Conservation (phyloP, 164 flowering plant species). For the Stephania cephalantha region DNA sequence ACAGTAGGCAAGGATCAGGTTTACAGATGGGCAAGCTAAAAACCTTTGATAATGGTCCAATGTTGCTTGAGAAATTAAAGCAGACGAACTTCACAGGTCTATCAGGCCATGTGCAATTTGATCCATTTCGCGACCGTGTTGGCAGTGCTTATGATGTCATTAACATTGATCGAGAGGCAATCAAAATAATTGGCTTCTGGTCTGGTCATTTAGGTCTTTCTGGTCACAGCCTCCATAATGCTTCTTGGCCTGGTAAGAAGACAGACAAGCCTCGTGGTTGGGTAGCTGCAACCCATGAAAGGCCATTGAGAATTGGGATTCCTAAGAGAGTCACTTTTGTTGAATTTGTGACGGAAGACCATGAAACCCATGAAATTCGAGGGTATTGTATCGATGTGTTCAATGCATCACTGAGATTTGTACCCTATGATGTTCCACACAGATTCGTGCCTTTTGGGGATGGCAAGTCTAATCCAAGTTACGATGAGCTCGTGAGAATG, state of each 20-base stretch:
- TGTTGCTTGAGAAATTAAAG: constrained; percentile 28
- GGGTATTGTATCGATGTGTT: constrained; percentile 81
- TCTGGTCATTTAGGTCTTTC: constrained; percentile 47
- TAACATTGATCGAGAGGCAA: constrained; percentile 26
- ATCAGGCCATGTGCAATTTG: constrained; percentile 47
- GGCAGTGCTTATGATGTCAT: constrained; percentile 41
- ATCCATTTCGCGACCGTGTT: constrained; percentile 32
- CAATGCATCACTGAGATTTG: constrained; percentile 36
- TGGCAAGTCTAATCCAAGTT: constrained; percentile 58
- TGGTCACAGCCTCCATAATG: constrained; percentile 32
- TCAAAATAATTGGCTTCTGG: constrained; percentile 58
- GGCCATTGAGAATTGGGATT: constrained; percentile 53
- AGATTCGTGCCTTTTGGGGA: constrained; percentile 49
- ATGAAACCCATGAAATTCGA: constrained; percentile 23
- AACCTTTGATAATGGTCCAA: constrained; percentile 43
- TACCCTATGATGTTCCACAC: constrained; percentile 59
- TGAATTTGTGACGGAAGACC: constrained; percentile 42
- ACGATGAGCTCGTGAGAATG: constrained; percentile 41
- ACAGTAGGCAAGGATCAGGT: constrained; percentile 8
- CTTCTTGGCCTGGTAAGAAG: constrained; percentile 61
- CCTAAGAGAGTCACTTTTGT: constrained; percentile 51
- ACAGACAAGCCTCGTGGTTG: constrained; percentile 64
- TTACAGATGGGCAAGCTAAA: constrained; percentile 35
- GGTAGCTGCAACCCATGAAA: constrained; percentile 43
- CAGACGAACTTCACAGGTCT: constrained; percentile 48